These are phyloP conservation scores for Postia placenta DNA, from an alignment of 768 basidiomycete genomes.

Conservation along the genomic window DNA sequence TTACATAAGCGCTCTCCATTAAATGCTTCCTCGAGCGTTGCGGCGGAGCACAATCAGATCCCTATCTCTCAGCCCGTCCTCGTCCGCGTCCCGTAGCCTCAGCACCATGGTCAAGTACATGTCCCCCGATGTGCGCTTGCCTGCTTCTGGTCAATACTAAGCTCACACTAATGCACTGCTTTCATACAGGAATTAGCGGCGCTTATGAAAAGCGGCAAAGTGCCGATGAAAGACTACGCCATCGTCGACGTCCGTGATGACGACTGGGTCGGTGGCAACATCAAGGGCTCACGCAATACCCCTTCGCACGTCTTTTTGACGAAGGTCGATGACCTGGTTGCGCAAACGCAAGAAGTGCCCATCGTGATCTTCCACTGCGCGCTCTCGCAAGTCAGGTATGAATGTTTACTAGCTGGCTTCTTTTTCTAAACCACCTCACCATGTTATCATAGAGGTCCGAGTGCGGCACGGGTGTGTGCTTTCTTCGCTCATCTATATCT, in stretches of 20 bases:
- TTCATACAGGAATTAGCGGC: conserved; percentile 61
- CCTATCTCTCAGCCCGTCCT: background rate
- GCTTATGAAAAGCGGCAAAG: conserved; percentile 61
- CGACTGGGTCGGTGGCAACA: conserved; percentile 76
- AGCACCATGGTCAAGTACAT: conserved; percentile 32
- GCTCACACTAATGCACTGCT: background rate
- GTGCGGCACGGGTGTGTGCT: conserved; percentile 61
- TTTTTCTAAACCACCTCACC: conserved; percentile 4
- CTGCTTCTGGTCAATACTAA: background rate
- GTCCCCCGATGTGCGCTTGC: conserved; percentile 29
- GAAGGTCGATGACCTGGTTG: conserved; percentile 53
- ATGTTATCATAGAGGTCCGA: conserved; percentile 53
- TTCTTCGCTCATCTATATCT: background rate
- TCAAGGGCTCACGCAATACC: conserved; percentile 53
- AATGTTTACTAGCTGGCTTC: conserved; percentile 3
- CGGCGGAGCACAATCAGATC: background rate
- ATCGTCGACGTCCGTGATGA: conserved; percentile 85
- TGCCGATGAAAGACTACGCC: conserved; percentile 58
- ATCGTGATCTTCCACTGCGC: conserved; percentile 74
- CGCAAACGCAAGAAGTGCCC: conserved; percentile 53
- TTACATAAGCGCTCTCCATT: conserved; percentile 4
- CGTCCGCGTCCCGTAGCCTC: conserved; percentile 1
- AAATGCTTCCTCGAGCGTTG: background rate
- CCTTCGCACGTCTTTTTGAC: conserved; percentile 58
- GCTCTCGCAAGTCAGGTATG: conserved; percentile 71